Evolutionary conservation across 805 yeast genomes (phyloP).

Genomic region (Spathaspora passalidarum): DNA sequence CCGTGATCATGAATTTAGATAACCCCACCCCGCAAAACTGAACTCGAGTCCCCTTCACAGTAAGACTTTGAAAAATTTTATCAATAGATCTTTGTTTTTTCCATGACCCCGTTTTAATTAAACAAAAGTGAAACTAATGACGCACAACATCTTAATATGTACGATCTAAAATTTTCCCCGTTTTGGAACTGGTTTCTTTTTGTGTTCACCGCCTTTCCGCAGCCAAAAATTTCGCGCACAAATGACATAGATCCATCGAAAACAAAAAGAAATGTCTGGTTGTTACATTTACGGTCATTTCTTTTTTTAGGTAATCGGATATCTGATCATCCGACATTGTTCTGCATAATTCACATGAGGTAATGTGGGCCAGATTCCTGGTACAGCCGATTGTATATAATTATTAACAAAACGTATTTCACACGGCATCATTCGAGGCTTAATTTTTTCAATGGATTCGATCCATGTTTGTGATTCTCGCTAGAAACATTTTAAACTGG

Average conservation of each 20-base stretch:
- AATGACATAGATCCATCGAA: not conserved
- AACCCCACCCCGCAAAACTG: not conserved
- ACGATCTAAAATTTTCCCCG: not conserved
- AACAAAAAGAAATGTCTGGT: not conserved
- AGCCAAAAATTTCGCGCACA: not conserved
- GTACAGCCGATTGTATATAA: not conserved
- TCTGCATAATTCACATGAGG: not conserved
- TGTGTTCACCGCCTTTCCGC: not conserved
- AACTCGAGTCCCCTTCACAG: too few relatives aligned
- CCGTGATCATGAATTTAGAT: not conserved
- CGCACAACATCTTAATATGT: not conserved
- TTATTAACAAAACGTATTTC: not conserved
- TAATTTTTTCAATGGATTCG: not conserved
- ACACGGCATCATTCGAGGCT: not conserved
- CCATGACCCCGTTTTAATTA: not conserved
- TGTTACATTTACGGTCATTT: not conserved
- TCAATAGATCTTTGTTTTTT: too few relatives aligned
- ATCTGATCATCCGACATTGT: not conserved
- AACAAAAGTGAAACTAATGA: not conserved
- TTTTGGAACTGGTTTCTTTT: not conserved
- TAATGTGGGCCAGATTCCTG: not conserved
- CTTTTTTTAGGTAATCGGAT: not conserved
- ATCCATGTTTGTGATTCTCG: too few relatives aligned
- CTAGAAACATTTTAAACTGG: too few relatives aligned
- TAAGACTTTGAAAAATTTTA: too few relatives aligned